A percentile compares a stretch with the other conserved stretches of the same genome.
phyloP scores from a whole-genome alignment of 108 stramenopile species.

The Nitzschia inconspicua region DNA sequence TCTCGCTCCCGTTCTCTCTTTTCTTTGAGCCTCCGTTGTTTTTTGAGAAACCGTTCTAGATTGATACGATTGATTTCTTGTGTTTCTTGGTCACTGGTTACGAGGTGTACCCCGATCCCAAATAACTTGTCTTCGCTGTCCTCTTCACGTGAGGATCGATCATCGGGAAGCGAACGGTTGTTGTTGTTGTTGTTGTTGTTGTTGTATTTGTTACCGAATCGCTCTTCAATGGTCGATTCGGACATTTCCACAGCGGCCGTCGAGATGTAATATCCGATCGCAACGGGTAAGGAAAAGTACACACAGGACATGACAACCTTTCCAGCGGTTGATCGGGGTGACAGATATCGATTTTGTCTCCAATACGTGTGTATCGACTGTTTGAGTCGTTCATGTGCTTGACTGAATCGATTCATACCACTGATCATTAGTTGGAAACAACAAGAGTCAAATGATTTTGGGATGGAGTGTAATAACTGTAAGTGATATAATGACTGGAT shows the following conservation, averaged over 20 bases:
- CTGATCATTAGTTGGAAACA: no score
- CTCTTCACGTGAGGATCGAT: conserved; percentile 27
- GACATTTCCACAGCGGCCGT: conserved; percentile 60
- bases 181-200: conserved; percentile 5
- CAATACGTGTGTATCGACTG: conserved; percentile 54
- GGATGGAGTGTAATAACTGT: no score
- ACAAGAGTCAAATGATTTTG: no score
- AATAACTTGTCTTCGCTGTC: conserved; percentile 29
- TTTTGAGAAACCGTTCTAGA: conserved; percentile 59
- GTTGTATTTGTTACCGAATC: conserved; percentile 24
- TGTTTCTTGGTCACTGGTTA: conserved; percentile 45
- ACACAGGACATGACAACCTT: conserved; percentile 68
- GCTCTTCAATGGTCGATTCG: conserved; percentile 59
- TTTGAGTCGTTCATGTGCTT: conserved; percentile 39
- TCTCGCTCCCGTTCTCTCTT: conserved; percentile 70
- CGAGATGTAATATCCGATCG: conserved; percentile 67
- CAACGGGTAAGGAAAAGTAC: conserved; percentile 72
- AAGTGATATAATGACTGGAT: no score
- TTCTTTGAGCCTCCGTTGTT: conserved; percentile 42
- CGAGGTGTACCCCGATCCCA: conserved; percentile 71
- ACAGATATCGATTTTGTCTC: conserved; percentile 28
- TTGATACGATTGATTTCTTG: conserved; percentile 62
- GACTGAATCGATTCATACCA: conserved; percentile 23
- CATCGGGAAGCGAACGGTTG: conserved; percentile 19
- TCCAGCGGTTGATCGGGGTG: conserved; percentile 63